A percentile compares a stretch with the other conserved stretches of the same genome.
phyloP scores from a whole-genome alignment of 73 alveolate species.

The Breviolum minutum region DNA sequence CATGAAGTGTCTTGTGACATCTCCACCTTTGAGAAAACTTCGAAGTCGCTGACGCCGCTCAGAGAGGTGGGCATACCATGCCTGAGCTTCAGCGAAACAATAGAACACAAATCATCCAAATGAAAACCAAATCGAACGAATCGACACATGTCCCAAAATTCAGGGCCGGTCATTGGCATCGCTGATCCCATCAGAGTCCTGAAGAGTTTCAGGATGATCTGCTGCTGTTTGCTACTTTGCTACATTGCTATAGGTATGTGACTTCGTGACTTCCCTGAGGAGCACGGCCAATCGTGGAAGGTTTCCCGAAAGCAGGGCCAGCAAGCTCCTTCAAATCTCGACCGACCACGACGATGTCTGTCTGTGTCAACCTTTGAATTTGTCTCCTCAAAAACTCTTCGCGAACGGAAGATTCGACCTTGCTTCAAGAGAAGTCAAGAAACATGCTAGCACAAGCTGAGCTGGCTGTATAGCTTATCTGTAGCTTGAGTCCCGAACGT shows the following conservation, averaged over 20 bases:
- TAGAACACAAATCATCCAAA: background rate
- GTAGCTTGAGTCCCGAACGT: background rate
- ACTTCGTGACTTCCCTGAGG: background rate
- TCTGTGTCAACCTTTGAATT: too few relatives aligned
- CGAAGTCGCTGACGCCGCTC: conserved; percentile 45
- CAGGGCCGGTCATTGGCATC: conserved; percentile 27
- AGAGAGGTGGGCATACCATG: conserved; percentile 20
- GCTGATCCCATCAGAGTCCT: conserved; percentile 61
- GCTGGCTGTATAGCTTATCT: too few relatives aligned
- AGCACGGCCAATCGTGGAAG: background rate
- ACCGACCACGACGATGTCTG: too few relatives aligned
- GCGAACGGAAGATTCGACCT: background rate
- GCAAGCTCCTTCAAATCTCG: conserved; percentile 1
- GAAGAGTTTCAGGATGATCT: background rate
- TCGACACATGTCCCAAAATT: background rate
- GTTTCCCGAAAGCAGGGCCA: conserved; percentile 7
- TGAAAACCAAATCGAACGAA: background rate
- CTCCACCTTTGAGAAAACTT: background rate
- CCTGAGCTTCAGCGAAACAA: background rate
- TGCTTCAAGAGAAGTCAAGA: background rate
- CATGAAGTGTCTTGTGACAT: too few relatives aligned
- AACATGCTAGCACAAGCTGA: too few relatives aligned
- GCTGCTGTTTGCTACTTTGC: too few relatives aligned
- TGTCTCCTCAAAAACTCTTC: conserved; percentile 23
- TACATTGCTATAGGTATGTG: too few relatives aligned